Percentiles rank a stretch among this genome's conserved stretches.
These are phyloP conservation scores for Populus alba DNA, from an alignment of 345 rosid species.

Conservation along the genomic window DNA sequence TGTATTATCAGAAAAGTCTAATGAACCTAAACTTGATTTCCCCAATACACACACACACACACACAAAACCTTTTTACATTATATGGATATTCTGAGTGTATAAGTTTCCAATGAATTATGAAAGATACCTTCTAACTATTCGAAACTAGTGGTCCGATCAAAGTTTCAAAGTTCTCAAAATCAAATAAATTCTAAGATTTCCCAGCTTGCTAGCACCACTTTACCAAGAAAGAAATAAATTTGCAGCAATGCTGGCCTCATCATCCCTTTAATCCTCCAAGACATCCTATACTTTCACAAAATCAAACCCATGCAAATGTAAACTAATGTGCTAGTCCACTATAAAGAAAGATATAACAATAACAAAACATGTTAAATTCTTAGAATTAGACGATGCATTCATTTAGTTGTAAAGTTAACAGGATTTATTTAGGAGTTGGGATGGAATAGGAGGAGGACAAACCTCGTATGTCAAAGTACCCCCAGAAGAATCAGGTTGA, in stretches of 20 bases:
- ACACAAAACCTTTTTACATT: neutral
- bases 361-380: neutral
- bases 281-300: neutral
- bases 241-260: neutral
- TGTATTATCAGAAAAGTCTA: neutral
- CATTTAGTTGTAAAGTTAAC: neutral
- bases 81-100: neutral
- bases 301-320: neutral
- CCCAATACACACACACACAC: neutral
- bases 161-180: neutral
- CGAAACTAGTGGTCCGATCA: neutral
- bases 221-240: neutral
- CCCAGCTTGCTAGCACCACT: neutral
- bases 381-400: neutral
- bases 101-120: neutral
- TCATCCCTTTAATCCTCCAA: neutral
- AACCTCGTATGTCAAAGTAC: slow-evolving; percentile 97
- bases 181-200: neutral
- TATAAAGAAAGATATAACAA: neutral
- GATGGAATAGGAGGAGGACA: neutral
- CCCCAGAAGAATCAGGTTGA: slow-evolving; percentile 98
- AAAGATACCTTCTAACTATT: neutral
- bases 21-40: neutral
- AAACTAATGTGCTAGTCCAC: neutral
- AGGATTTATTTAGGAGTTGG: neutral